Conservation (phyloP, 495 filamentous ascomycete species). For the Aspergillus wentii region DNA sequence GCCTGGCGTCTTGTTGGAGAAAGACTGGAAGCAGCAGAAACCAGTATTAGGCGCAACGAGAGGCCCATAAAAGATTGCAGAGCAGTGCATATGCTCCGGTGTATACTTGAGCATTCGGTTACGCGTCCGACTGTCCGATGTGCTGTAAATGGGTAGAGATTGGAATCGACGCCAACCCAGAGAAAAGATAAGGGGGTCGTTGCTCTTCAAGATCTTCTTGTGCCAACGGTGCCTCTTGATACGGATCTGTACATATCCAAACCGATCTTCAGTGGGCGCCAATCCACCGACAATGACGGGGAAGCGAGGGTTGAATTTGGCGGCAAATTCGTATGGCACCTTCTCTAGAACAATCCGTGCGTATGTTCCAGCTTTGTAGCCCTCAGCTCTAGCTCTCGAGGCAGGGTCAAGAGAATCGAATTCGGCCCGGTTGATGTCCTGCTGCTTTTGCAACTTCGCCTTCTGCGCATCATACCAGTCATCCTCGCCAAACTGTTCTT, state of each 20-base stretch:
- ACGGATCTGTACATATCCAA: conserved; percentile 89
- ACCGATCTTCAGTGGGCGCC: conserved; percentile 86
- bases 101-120: conserved; percentile 98
- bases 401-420: conserved; percentile 79
- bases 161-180: conserved; percentile 98
- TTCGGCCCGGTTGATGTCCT: conserved; percentile 89
- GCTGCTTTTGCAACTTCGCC: conserved; percentile 86
- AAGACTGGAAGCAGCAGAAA: conserved; percentile 88
- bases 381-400: conserved; percentile 78
- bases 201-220: conserved; percentile 97
- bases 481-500: conserved; percentile 87
- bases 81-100: conserved; percentile 97
- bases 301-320: conserved; percentile 77
- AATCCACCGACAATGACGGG: conserved; percentile 89
- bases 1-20: conserved; percentile 80
- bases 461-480: conserved; percentile 99
- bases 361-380: conserved; percentile 89
- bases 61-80: conserved; percentile 90
- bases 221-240: conserved; percentile 98
- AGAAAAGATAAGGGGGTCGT: conserved; percentile 94
- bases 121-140: conserved; percentile 84
- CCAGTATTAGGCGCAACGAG: conserved; percentile 92
- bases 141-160: conserved; percentile 85
- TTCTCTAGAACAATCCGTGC: conserved; percentile 82
- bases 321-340: conserved; percentile 86